A percentile compares a stretch with the other conserved stretches of the same genome.
Conservation (phyloP, 2,329 filamentous ascomycete genomes). For the Ophiostoma sp. region DNA sequence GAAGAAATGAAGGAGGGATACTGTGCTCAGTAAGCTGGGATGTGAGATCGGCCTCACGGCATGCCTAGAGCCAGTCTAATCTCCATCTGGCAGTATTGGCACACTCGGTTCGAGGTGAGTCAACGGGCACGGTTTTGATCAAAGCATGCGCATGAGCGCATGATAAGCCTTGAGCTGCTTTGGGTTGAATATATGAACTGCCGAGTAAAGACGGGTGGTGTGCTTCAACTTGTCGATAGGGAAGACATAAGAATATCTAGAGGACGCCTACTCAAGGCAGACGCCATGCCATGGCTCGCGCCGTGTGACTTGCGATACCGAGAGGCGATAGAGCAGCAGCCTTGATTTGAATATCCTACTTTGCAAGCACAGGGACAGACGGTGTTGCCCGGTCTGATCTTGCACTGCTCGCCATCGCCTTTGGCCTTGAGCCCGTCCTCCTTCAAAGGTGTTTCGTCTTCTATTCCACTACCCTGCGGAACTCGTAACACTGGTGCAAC, state of each 20-base stretch:
- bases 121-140: neutral
- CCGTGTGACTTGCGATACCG: neutral
- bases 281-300: neutral
- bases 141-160: too few relatives aligned
- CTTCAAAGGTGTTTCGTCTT: neutral
- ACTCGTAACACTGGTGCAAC: slow-evolving; percentile 18
- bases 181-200: neutral
- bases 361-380: neutral
- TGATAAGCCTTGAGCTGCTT: neutral
- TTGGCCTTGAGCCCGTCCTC: neutral
- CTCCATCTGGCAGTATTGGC: neutral
- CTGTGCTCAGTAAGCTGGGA: neutral
- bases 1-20: too few relatives aligned
- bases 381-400: neutral
- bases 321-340: neutral
- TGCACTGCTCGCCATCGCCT: neutral
- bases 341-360: neutral
- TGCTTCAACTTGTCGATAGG: neutral
- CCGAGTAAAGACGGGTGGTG: neutral
- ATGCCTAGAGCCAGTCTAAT: slow-evolving; percentile 2
- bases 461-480: neutral
- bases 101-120: slow-evolving; percentile 6
- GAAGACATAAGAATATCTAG: too few relatives aligned
- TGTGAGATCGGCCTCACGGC: slow-evolving; percentile 8
- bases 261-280: neutral